These are phyloP conservation scores for Magnaporthiopsis rhizophila DNA, from an alignment of 2,329 filamentous ascomycete species.

Conservation along the genomic window DNA sequence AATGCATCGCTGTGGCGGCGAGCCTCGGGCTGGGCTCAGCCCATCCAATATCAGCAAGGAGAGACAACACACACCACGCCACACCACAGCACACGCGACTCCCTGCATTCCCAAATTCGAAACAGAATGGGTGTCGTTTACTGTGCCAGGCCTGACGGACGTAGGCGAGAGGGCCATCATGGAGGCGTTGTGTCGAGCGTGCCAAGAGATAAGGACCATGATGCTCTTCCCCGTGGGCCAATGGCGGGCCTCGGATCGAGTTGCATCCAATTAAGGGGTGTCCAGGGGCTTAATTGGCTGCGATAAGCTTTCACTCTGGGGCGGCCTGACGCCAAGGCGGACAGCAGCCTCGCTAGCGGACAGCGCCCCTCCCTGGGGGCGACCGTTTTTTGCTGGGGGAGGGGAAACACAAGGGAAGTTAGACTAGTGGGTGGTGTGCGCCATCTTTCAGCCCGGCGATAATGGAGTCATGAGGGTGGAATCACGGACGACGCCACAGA, in stretches of 20 bases:
- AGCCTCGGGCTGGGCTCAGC: too few relatives aligned
- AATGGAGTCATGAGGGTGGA: background rate
- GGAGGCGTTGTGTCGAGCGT: background rate
- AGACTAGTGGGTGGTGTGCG: background rate
- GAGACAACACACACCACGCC: background rate
- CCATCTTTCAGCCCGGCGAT: background rate
- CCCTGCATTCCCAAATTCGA: background rate
- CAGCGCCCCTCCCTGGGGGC: background rate
- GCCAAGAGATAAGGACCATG: background rate
- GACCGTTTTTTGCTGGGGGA: background rate
- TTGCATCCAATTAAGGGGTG: background rate
- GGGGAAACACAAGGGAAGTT: too few relatives aligned
- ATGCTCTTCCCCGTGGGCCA: background rate
- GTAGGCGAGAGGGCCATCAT: background rate
- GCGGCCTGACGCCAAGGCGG: background rate
- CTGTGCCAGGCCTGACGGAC: background rate
- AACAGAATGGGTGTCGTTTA: background rate
- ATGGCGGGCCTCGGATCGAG: background rate
- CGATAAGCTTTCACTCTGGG: background rate
- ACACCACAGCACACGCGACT: background rate
- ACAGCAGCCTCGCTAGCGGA: background rate
- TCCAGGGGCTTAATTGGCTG: background rate
- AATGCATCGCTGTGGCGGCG: too few relatives aligned
- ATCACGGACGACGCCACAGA: background rate
- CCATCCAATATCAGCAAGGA: too few relatives aligned